These are phyloP conservation scores for Pelargonium fulgidum DNA, from an alignment of 441 rosid species.

Conservation along the genomic window DNA sequence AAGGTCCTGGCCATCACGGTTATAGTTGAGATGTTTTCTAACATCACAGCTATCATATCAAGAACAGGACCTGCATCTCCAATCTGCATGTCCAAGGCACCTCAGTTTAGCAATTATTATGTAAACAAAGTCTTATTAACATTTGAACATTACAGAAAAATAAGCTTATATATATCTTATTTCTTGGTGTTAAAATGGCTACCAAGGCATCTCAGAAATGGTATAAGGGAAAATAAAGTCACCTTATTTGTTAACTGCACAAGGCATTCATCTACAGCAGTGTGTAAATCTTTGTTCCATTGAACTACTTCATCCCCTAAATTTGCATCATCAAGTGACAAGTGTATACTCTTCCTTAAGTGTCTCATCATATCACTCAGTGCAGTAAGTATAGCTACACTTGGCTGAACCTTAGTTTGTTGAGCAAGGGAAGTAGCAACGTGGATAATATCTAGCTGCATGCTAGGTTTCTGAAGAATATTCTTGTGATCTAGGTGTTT, in stretches of 20 bases:
- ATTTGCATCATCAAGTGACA: conserved; percentile 61
- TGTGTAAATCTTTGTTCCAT: conserved; percentile 49
- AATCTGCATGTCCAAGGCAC: conserved; percentile 36
- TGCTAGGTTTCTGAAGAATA: conserved; percentile 50
- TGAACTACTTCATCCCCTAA: conserved; percentile 52
- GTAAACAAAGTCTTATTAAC: background rate
- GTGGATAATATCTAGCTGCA: conserved; percentile 56
- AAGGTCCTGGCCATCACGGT: conserved; percentile 70
- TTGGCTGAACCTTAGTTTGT: conserved; percentile 57
- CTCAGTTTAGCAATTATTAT: background rate
- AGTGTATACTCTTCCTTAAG: conserved; percentile 71
- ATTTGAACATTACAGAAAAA: background rate
- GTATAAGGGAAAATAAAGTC: conserved; percentile 19
- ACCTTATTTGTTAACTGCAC: conserved; percentile 68
- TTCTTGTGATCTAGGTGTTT: conserved; percentile 93
- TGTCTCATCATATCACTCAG: conserved; percentile 74
- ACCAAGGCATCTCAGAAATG: background rate
- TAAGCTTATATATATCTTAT: background rate
- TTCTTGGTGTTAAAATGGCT: background rate
- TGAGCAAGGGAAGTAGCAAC: conserved; percentile 52
- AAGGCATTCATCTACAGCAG: conserved; percentile 80
- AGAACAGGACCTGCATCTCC: conserved; percentile 95
- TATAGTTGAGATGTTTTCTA: conserved; percentile 80
- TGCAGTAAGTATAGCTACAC: conserved; percentile 56
- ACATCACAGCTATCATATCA: conserved; percentile 81